Base-by-base conservation (phyloP, 768 basidiomycete species). In the Pholiota conissans region DNA sequence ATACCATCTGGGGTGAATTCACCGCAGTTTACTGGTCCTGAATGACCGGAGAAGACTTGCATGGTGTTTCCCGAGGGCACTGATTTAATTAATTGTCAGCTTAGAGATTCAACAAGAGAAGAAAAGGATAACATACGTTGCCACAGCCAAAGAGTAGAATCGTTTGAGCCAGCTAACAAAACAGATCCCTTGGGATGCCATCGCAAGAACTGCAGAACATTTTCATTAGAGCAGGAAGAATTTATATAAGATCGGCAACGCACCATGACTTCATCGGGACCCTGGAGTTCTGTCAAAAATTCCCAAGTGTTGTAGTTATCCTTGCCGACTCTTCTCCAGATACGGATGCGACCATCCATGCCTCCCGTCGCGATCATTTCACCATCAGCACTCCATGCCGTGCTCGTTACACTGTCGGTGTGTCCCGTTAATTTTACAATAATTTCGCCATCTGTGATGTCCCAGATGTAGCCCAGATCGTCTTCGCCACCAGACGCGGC, bases 181-280 rank as follows among this genome's bases (percentile, higher is more conserved):
- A 96, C 89, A 35, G 78, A 74, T 5, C 95, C 97, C 69, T 88
- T 95, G 0, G 97, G 97, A 78, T 99, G 97, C 96, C 96, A 99
- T 75, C 85, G 80, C 49, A 98, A 67, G 82, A 93, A 98, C 95
- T 98, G 58, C 5, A 49, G 16, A 30, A 16, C 3, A 11, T n/a
- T 22, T 26, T 32, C 1, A 30, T 8, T 10, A 18, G 14, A 13
- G 30, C 22, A 56, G n/a, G 10, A 52, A 64, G 47, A 56, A 61
- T 49, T n/a, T 46, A 37, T 29, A 57, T 5, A 48, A 16, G 14
- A n/a, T 27, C 35, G n/a, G 16, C 56, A 16, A 57, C 86, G 60
- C 67, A 96, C 96, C 81, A 89, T 90, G 61, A 98, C 89, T 78
- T 99, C 97, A 73, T 97, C 95, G 7, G 93, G 92, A 2, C 96